These are phyloP conservation scores for Kwoniella bestiolae DNA, from an alignment of 768 basidiomycete genomes.

Conservation along the genomic window DNA sequence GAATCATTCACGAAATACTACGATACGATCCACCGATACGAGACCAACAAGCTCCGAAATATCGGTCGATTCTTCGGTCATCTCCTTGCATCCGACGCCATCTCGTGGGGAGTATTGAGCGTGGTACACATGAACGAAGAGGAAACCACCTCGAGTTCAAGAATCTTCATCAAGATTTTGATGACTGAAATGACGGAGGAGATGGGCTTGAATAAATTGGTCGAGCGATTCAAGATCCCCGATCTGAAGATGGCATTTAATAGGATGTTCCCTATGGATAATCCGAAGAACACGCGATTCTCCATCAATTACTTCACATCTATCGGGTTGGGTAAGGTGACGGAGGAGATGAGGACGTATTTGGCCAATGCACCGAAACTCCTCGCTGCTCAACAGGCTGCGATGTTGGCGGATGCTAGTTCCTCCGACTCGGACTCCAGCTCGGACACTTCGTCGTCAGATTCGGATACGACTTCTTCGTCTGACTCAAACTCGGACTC, in stretches of 20 bases:
- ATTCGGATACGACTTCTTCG: constrained; percentile 58
- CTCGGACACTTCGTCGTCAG: constrained; percentile 41
- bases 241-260: constrained; percentile 73
- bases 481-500: constrained; percentile 60
- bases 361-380: constrained; percentile 93
- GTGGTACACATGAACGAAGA: constrained; percentile 94
- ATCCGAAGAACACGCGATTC: constrained; percentile 89
- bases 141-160: constrained; percentile 90
- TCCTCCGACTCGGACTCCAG: constrained; percentile 32
- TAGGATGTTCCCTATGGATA: constrained; percentile 93
- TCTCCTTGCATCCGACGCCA: constrained; percentile 78
- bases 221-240: constrained; percentile 86
- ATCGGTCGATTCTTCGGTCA: constrained; percentile 97
- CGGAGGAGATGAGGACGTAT: constrained; percentile 96
- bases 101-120: constrained; percentile 85
- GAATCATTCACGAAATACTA: constrained; percentile 87
- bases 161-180: constrained; percentile 97
- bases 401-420: constrained; percentile 67
- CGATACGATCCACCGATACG: constrained; percentile 95
- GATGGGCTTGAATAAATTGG: constrained; percentile 84
- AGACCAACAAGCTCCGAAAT: constrained; percentile 96
- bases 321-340: constrained; percentile 84
- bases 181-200: constrained; percentile 93
- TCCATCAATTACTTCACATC: constrained; percentile 98
- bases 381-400: constrained; percentile 88